A percentile compares a stretch with the other conserved stretches of the same genome.
phyloP scores from a whole-genome alignment of 176 grass and related monocot genomes.

The Oryza longistaminata region DNA sequence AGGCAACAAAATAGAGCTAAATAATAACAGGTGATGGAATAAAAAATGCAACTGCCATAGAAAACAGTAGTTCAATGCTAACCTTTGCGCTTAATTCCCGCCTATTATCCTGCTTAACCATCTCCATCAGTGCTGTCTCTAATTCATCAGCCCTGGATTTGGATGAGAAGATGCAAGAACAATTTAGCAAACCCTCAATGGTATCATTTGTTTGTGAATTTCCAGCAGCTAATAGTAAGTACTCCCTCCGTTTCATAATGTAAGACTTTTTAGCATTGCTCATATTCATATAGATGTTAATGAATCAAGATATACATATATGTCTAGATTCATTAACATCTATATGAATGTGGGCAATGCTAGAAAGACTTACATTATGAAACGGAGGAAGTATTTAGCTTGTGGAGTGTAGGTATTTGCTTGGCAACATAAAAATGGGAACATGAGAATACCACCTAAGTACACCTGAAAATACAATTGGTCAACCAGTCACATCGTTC shows the following conservation, averaged over 20 bases:
- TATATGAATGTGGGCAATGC: too few relatives aligned
- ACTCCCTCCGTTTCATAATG: too few relatives aligned
- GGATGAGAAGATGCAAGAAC: constrained; percentile 26
- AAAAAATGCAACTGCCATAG: background rate
- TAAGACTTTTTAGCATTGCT: too few relatives aligned
- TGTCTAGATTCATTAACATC: too few relatives aligned
- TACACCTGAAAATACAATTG: background rate
- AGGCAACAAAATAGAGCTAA: constrained; percentile 14
- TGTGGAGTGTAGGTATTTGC: background rate
- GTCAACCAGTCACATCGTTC: background rate
- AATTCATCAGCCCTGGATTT: constrained; percentile 86
- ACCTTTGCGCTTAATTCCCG: constrained; percentile 91
- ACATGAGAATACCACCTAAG: background rate
- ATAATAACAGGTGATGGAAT: background rate
- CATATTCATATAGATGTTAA: too few relatives aligned
- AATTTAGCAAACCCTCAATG: constrained; percentile 7
- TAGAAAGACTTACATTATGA: too few relatives aligned
- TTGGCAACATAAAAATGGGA: background rate
- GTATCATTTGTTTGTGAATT: background rate
- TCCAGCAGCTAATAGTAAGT: background rate
- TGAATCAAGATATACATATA: too few relatives aligned
- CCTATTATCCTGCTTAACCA: constrained; percentile 98
- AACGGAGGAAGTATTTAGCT: too few relatives aligned
- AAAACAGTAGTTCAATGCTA: constrained; percentile 22
- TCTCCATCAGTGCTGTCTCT: constrained; percentile 97